Evolutionary conservation across 1,139 yeast genomes (phyloP).

Genomic region (Casaregolazyma suthepensis): DNA sequence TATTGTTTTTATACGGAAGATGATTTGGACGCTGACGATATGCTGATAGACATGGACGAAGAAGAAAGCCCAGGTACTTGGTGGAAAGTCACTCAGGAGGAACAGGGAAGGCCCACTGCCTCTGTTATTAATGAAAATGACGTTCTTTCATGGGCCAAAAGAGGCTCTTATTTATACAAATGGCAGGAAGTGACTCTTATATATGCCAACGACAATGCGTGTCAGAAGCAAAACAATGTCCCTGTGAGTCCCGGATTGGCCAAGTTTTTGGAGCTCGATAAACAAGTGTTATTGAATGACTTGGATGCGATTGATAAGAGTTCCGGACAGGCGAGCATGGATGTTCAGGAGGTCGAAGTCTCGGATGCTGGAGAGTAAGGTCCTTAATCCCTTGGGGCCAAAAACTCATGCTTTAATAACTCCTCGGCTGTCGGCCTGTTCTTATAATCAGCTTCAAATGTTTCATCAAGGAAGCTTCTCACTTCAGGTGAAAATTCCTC

Average conservation of each 20-base stretch:
- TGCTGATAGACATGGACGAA: constrained; percentile 10
- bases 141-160: constrained; percentile 19
- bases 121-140: constrained; percentile 16
- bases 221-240: constrained; percentile 14
- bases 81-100: constrained; percentile 16
- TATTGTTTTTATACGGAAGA: constrained; percentile 18
- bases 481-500: constrained; percentile 69
- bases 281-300: constrained; percentile 7
- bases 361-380: neutral
- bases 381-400: neutral
- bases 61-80: constrained; percentile 12
- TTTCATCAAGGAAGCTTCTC: constrained; percentile 53
- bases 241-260: constrained; percentile 16
- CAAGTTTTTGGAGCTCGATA: constrained; percentile 18
- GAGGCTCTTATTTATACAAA: constrained; percentile 20
- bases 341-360: neutral
- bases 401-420: constrained; percentile 52
- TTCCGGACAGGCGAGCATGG: neutral
- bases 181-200: constrained; percentile 24
- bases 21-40: constrained; percentile 10
- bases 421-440: constrained; percentile 71
- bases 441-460: constrained; percentile 71
- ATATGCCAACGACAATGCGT: constrained; percentile 24
- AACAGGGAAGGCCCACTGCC: constrained; percentile 12
- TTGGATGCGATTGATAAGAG: neutral